Evolutionary conservation across 73 alveolate genomes (phyloP).

Genomic region (Paramecium caudatum): DNA sequence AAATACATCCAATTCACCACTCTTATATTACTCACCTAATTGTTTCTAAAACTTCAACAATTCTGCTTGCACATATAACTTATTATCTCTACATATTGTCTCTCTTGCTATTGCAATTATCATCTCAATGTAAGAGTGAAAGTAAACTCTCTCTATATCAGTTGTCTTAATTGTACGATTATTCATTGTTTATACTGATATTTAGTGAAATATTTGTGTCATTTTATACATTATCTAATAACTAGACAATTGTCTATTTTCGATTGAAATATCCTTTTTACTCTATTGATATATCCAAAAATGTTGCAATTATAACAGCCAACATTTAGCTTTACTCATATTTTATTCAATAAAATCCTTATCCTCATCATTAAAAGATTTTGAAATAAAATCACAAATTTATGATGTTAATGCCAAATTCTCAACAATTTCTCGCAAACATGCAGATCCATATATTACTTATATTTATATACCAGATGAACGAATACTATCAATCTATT

Average conservation of each 20-base stretch:
- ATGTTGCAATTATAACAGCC: neutral
- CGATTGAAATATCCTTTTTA: conserved; percentile 8
- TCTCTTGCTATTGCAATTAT: neutral
- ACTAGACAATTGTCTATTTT: neutral
- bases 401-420: neutral
- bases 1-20: neutral
- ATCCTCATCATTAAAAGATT: conserved; percentile 6
- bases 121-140: neutral
- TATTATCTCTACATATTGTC: neutral
- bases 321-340: neutral
- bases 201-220: neutral
- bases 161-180: neutral
- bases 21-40: neutral
- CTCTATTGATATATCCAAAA: neutral
- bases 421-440: conserved; percentile 48
- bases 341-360: conserved; percentile 1
- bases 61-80: neutral
- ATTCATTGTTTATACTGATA: neutral
- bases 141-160: neutral
- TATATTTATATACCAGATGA: neutral
- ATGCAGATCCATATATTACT: neutral
- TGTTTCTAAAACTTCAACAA: neutral
- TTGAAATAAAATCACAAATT: neutral
- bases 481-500: neutral
- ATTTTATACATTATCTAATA: neutral